Evolutionary conservation across 1,139 yeast species (phyloP).

Genomic region (Saccharomyces pastorianus): DNA sequence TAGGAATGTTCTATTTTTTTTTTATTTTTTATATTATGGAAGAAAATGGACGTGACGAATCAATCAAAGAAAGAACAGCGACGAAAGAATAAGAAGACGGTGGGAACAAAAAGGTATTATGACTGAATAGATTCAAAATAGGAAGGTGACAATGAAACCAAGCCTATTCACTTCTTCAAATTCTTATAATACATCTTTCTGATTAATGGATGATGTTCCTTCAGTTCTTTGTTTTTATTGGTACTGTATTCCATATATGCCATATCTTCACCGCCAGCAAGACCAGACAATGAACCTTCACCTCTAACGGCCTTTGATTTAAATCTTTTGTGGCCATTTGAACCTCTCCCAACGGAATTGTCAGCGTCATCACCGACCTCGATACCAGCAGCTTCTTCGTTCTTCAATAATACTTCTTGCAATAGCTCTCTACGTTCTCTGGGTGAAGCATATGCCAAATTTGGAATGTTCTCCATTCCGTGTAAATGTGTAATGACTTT

Average conservation of each 20-base stretch:
- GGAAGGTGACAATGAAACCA: conserved; percentile 34
- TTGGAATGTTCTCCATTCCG: conserved; percentile 92
- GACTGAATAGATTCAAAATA: not conserved
- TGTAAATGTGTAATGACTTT: conserved; percentile 94
- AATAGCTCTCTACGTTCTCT: conserved; percentile 86
- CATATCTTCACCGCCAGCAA: conserved; percentile 99
- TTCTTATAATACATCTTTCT: conserved; percentile 71
- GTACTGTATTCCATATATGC: conserved; percentile 89
- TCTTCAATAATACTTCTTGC: conserved; percentile 86
- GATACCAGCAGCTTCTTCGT: conserved; percentile 93
- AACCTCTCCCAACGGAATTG: conserved; percentile 63
- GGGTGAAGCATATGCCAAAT: conserved; percentile 82
- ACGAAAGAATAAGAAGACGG: not conserved
- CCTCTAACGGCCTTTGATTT: conserved; percentile 58
- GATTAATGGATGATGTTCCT: conserved; percentile 68
- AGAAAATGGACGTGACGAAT: not conserved
- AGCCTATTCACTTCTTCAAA: conserved; percentile 32
- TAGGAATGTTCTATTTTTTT: not conserved
- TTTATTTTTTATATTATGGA: not conserved
- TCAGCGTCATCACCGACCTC: conserved; percentile 96
- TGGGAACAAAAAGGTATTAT: not conserved
- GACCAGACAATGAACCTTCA: conserved; percentile 84
- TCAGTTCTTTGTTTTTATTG: conserved; percentile 78
- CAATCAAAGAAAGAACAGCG: not conserved
- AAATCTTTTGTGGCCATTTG: conserved; percentile 35